Base-by-base conservation (phyloP, 257 asterid species). In the Verbena officinalis region DNA sequence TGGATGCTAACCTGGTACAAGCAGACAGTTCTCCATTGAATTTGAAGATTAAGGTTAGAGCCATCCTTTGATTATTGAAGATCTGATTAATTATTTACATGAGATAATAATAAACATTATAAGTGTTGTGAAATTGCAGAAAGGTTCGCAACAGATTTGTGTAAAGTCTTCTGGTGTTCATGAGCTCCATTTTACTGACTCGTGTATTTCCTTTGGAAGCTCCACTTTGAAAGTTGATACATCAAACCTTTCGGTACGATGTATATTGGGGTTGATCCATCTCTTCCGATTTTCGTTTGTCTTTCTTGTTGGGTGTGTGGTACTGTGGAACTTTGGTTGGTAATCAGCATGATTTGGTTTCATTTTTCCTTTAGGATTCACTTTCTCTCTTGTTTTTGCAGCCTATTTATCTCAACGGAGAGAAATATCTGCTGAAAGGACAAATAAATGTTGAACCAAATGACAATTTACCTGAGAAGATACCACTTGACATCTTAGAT, bases 161-260 rank as follows among this genome's bases (percentile, higher is more conserved):
- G 84, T 93, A 55, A 85, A 83, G 71, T 77, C 90, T 81, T 84
- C 96, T 65, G 97, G 99, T 72, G 83, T 81, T 71, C 99, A 93
- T 70, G 96, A 93, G 68, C 92, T 93, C 68, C 92, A 88, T 81
- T 84, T 93, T 56, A 77, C 80, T 9, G 73, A 86, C 71, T 84
- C 99, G 7, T 93, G 99, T 70, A 79, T 93, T 76, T 86, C 80
- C 66, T 90, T 93, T 64, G 96, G 96, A 69, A 86, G 90, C 77
- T 69, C 90, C 73, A 80, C 78, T 43, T 23, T 81, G 69, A 82
- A 53, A 73, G 68, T 93, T 62, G 96, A 93, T 69, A 84, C 99
- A 27, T 82, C 88, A 48, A 53, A 77, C 78, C 78, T 80, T 67
- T 80, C 71, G 65, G 98, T 92, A 78, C 52, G 80, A 64, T 70